These are phyloP conservation scores for Aspergillus novofumigatus DNA, from an alignment of 2,329 filamentous ascomycete genomes.

Conservation along the genomic window DNA sequence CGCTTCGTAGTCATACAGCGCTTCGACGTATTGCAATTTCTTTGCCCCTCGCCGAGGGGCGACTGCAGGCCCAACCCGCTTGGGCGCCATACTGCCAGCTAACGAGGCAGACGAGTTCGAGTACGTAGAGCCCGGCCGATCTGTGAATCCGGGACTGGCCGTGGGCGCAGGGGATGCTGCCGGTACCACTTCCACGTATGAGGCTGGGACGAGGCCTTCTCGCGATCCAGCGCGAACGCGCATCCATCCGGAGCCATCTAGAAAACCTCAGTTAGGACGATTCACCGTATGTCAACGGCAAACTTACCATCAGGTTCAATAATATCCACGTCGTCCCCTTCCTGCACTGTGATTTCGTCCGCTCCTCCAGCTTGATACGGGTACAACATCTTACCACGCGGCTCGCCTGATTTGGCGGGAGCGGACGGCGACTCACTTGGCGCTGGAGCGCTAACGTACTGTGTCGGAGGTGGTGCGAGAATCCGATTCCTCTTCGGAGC, in stretches of 20 bases:
- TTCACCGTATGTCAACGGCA: background rate
- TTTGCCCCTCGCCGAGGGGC: constrained; percentile 87
- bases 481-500: constrained; percentile 61
- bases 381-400: constrained; percentile 85
- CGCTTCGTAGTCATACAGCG: constrained; percentile 85
- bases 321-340: constrained; percentile 72
- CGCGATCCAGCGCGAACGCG: constrained; percentile 68
- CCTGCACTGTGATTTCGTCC: constrained; percentile 75
- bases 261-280: background rate
- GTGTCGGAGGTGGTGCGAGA: constrained; percentile 78
- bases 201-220: constrained; percentile 81
- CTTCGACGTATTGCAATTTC: constrained; percentile 90
- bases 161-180: constrained; percentile 40
- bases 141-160: constrained; percentile 30
- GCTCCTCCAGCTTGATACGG: constrained; percentile 73
- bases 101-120: constrained; percentile 73
- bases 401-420: constrained; percentile 44
- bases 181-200: constrained; percentile 70
- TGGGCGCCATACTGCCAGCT: constrained; percentile 51
- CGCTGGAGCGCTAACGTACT: constrained; percentile 69
- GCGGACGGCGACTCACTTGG: constrained; percentile 33
- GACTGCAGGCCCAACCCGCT: constrained; percentile 88
- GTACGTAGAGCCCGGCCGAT: constrained; percentile 68
- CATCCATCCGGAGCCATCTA: constrained; percentile 89
- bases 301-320: constrained; percentile 85